Evolutionary conservation across 2,329 filamentous ascomycete species (phyloP).

Genomic region (Colletotrichum cuscutae): DNA sequence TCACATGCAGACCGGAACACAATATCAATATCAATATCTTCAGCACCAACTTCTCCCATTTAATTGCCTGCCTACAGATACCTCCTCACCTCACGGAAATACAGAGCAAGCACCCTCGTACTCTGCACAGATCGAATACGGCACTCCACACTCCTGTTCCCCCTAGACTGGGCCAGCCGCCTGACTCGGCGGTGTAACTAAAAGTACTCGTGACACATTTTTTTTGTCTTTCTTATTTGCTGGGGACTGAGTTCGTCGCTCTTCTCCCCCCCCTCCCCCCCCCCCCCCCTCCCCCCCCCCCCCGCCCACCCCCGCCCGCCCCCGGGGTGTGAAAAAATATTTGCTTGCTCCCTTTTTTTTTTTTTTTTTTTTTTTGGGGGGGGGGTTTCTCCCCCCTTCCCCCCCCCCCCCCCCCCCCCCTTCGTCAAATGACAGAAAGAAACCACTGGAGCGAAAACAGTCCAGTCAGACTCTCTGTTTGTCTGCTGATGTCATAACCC

Average conservation of each 20-base stretch:
- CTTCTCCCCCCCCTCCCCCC: neutral
- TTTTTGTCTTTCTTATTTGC: slow-evolving; percentile 2
- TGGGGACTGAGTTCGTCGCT: neutral
- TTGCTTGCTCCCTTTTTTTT: too few relatives aligned
- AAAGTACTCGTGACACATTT: slow-evolving; percentile 28
- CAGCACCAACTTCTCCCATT: neutral
- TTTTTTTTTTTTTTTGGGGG: too few relatives aligned
- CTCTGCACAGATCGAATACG: slow-evolving; percentile 22
- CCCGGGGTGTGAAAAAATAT: too few relatives aligned
- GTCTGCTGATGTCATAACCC: slow-evolving; percentile 12
- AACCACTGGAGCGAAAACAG: neutral
- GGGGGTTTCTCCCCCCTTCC: too few relatives aligned
- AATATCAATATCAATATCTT: neutral
- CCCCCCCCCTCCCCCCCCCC: too few relatives aligned
- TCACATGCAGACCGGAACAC: neutral
- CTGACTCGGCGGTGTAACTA: slow-evolving; percentile 30
- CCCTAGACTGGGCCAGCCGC: slow-evolving; percentile 17
- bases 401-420: too few relatives aligned
- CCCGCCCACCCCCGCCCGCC: too few relatives aligned
- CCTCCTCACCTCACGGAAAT: too few relatives aligned
- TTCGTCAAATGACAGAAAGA: neutral
- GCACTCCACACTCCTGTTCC: slow-evolving; percentile 21
- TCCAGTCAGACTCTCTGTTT: neutral
- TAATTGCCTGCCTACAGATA: neutral
- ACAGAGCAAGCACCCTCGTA: neutral